Conservation (phyloP, 176 grass and related monocot genomes). For the Bothriochloa decipiens region DNA sequence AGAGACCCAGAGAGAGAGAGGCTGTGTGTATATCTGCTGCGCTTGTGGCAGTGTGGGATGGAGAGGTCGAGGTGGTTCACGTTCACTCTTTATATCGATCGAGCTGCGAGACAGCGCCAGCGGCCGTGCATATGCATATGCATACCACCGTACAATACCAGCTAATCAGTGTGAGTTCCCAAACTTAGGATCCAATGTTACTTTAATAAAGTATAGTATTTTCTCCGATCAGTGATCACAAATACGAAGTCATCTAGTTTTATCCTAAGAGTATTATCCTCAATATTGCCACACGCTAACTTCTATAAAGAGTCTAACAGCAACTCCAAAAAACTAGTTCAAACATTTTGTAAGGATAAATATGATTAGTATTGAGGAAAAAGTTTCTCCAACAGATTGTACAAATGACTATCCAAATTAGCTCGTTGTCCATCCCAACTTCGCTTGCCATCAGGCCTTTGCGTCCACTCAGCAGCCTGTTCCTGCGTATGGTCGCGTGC, state of each 20-base stretch:
- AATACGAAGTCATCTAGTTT: not conserved
- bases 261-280: too few relatives aligned
- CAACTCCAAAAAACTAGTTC: too few relatives aligned
- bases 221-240: not conserved
- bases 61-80: slow-evolving; percentile 19
- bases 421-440: too few relatives aligned
- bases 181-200: slow-evolving; percentile 22
- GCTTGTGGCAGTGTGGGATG: not conserved
- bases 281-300: too few relatives aligned
- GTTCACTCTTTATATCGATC: slow-evolving; percentile 28
- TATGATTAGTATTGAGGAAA: too few relatives aligned
- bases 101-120: not conserved
- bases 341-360: too few relatives aligned
- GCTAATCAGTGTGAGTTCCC: not conserved
- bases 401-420: too few relatives aligned
- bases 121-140: not conserved
- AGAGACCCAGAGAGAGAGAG: not conserved
- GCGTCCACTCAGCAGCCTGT: too few relatives aligned
- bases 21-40: not conserved
- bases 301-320: too few relatives aligned
- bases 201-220: slow-evolving; percentile 5
- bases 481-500: too few relatives aligned
- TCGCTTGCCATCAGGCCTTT: too few relatives aligned
- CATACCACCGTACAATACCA: not conserved
- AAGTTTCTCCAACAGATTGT: too few relatives aligned